Evolutionary conservation across 2,329 filamentous ascomycete genomes (phyloP).

Genomic region (Camptophora hylomeconis): DNA sequence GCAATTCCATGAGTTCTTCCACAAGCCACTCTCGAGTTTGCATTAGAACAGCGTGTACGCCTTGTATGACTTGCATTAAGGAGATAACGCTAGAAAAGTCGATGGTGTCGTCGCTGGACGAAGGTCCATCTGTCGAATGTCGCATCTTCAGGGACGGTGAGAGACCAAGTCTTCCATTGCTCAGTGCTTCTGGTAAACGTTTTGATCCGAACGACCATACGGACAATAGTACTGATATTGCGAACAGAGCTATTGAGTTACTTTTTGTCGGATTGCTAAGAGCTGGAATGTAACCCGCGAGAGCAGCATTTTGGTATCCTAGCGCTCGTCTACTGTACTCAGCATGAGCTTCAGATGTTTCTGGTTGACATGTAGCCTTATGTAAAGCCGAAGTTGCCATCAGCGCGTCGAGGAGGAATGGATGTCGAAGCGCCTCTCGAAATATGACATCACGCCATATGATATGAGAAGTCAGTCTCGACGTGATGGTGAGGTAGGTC

Average conservation of each 20-base stretch:
- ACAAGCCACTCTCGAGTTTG: slow-evolving; percentile 17
- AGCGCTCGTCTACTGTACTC: slow-evolving; percentile 17
- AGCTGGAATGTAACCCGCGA: slow-evolving; percentile 15
- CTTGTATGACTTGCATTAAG: slow-evolving; percentile 14
- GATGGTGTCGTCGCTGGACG: too few relatives aligned
- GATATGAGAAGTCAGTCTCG: slow-evolving; percentile 17
- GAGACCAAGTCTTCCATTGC: slow-evolving; percentile 12
- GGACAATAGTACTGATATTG: slow-evolving; percentile 14
- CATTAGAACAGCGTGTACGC: slow-evolving; percentile 15
- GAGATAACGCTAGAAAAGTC: too few relatives aligned
- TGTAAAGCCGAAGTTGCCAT: slow-evolving; percentile 29
- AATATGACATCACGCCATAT: slow-evolving; percentile 30
- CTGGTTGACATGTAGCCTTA: slow-evolving; percentile 21
- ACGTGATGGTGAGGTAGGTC: slow-evolving; percentile 21
- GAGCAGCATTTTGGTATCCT: slow-evolving; percentile 15
- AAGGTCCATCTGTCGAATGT: too few relatives aligned
- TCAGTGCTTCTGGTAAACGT: slow-evolving; percentile 14
- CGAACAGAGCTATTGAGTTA: slow-evolving; percentile 17
- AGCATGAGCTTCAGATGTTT: slow-evolving; percentile 13
- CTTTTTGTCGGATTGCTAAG: slow-evolving; percentile 14
- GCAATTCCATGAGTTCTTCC: slow-evolving; percentile 13
- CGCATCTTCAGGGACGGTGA: slow-evolving; percentile 3
- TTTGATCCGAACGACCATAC: slow-evolving; percentile 17
- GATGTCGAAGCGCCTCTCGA: slow-evolving; percentile 26
- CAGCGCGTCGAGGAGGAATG: slow-evolving; percentile 30